Evolutionary conservation across 345 rosid species (phyloP).

Genomic region (Sonneratia alba): DNA sequence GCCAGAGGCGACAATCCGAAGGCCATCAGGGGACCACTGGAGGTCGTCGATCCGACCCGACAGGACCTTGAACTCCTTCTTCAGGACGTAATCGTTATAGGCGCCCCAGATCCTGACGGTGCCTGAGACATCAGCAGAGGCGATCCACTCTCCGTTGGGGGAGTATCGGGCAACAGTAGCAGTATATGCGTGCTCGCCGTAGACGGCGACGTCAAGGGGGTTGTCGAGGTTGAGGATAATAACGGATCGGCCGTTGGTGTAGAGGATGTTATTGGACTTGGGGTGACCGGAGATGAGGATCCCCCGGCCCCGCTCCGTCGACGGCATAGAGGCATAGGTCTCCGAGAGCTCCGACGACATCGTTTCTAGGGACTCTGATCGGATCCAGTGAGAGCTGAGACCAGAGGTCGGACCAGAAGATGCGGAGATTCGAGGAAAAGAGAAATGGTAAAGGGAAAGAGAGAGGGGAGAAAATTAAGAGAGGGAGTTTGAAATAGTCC

Average conservation of each 20-base stretch:
- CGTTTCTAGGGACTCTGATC: background rate
- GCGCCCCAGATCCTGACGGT: constrained; percentile 97
- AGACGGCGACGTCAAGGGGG: constrained; percentile 69
- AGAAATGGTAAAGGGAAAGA: background rate
- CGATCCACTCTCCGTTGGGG: constrained; percentile 99
- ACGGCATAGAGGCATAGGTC: constrained; percentile 77
- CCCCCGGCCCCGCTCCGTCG: constrained; percentile 92
- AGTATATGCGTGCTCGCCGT: constrained; percentile 86
- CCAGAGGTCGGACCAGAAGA: background rate
- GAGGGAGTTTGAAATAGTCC: constrained; percentile 9
- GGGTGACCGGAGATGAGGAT: constrained; percentile 73
- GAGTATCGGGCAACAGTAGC: constrained; percentile 93
- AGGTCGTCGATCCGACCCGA: constrained; percentile 98
- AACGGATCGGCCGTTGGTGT: constrained; percentile 85
- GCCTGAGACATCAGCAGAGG: constrained; percentile 88
- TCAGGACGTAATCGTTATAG: constrained; percentile 63
- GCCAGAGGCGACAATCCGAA: constrained; percentile 88
- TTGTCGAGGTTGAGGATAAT: constrained; percentile 72
- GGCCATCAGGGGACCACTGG: constrained; percentile 94
- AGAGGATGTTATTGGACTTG: constrained; percentile 58
- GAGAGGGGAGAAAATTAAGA: background rate
- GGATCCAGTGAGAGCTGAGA: background rate
- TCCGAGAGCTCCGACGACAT: constrained; percentile 45
- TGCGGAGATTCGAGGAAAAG: background rate
- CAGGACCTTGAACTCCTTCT: constrained; percentile 85